Evolutionary conservation across 164 flowering plant species (phyloP), one percentile per base, ranked within the genome.

Genomic region (Annona cherimola): DNA sequence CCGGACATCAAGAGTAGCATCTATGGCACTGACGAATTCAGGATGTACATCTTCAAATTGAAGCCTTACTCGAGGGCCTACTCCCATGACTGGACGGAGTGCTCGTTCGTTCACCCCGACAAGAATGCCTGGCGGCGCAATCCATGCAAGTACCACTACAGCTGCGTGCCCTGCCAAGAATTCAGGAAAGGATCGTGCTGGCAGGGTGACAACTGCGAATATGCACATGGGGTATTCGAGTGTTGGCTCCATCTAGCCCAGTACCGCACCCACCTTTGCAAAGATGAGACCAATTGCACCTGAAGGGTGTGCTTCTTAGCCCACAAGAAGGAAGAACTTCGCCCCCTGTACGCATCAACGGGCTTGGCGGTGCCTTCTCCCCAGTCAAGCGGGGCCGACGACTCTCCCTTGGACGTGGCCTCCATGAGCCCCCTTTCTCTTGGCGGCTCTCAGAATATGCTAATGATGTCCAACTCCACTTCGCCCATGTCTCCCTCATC

Each of bases 11-110:
- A 85, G 75, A 85, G 84, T 75, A 79, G 87, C 61, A 84, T 86
- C 45, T 88, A 84, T 71, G 74, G 85, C 2, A 85, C 87, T 0
- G 92, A 88, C 67, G 92, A 88, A 78, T 88, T 88, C 67, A 78
- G 92, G 14, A 88, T 88, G 87, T 88, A 74, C 72, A 80, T 89
- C 4, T 88, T 86, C 76, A 86, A 88, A 81, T 76, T 88, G 44
- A 68, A 81, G 41, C 92, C 92, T 64, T 86, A 90, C 75, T 88
- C 92, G 7, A 75, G 90, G 65, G 90, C 90, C 5, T 88, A 86
- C 74, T 84, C 92, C 4, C 92, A 88, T 70, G 92, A 86, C 70
- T 88, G 92, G 92, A 88, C 92, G 4, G 92, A 86, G 73, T 86
- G 92, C 72, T 90, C 92, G 19, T 88, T 88, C 71, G 92, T 85